A percentile compares a stretch with the other conserved stretches of the same genome.
Conservation (phyloP, 1,284 basidiomycete species). For the Tylopilus orsonianus region DNA sequence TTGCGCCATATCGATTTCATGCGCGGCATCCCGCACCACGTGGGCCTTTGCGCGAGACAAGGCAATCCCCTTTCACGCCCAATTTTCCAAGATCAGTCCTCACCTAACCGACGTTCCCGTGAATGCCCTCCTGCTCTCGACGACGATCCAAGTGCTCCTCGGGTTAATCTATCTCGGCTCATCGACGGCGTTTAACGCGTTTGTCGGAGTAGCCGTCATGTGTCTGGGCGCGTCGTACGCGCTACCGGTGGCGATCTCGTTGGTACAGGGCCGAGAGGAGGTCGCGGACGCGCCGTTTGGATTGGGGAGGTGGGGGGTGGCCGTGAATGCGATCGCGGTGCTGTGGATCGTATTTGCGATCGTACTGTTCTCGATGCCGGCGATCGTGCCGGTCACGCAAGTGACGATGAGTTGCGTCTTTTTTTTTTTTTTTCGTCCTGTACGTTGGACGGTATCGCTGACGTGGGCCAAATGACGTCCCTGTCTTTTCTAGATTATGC, state of each 20-base stretch:
- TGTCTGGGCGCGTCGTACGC: constrained; percentile 54
- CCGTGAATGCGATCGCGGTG: constrained; percentile 45
- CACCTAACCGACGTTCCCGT: constrained; percentile 46
- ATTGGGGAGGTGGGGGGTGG: constrained; percentile 41
- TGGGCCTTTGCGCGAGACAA: constrained; percentile 72
- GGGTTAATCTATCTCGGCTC: constrained; percentile 56
- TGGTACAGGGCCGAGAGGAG: constrained; percentile 39
- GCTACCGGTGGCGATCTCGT: constrained; percentile 49
- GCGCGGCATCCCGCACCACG: constrained; percentile 65
- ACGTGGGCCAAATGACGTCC: background rate
- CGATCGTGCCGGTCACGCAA: constrained; percentile 46
- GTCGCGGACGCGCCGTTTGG: constrained; percentile 45
- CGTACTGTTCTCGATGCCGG: constrained; percentile 60
- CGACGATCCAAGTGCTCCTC: constrained; percentile 52
- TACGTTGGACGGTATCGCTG: background rate
- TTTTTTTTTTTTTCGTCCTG: background rate
- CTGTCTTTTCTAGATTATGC: constrained; percentile 46
- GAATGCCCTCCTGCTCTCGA: constrained; percentile 60
- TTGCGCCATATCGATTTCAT: constrained; percentile 60
- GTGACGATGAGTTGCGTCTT: constrained; percentile 43
- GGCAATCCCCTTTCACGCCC: constrained; percentile 57
- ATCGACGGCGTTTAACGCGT: constrained; percentile 55
- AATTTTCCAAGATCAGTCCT: constrained; percentile 50
- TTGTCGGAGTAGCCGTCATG: constrained; percentile 55
- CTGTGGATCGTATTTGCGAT: constrained; percentile 51